A percentile compares a stretch with the other conserved stretches of the same genome.
phyloP scores from a whole-genome alignment of 1,284 basidiomycete genomes.

The Dichomitus squalens region DNA sequence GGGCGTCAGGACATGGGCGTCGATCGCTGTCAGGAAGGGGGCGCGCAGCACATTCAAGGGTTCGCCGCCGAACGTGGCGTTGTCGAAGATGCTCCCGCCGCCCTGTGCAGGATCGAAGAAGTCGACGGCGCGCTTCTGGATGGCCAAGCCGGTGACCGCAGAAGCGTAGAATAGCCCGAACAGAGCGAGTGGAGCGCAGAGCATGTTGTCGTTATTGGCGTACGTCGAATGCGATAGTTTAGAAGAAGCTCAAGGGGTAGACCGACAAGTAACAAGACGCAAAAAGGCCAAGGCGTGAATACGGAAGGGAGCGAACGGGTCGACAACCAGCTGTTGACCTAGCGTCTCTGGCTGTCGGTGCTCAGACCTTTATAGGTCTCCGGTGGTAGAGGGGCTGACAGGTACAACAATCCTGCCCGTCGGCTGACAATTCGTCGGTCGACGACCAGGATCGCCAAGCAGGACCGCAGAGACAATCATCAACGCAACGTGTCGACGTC shows the following conservation, averaged over 20 bases:
- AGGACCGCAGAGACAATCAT: neutral
- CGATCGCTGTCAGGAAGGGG: neutral
- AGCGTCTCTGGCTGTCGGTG: too few species aligned
- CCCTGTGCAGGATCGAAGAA: slow-evolving; percentile 23
- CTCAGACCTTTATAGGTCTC: neutral
- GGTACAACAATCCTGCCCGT: neutral
- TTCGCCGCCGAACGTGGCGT: slow-evolving; percentile 38
- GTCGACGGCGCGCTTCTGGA: slow-evolving; percentile 12
- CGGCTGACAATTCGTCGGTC: neutral
- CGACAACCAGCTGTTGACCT: slow-evolving; percentile 16
- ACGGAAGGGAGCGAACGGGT: neutral
- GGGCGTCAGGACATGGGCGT: neutral
- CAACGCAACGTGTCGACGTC: too few species aligned
- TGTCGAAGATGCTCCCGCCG: slow-evolving; percentile 39
- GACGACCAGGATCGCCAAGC: neutral
- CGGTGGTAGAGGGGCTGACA: neutral
- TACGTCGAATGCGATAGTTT: neutral
- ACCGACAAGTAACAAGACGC: neutral
- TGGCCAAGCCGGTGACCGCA: slow-evolving; percentile 9
- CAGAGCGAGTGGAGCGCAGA: neutral
- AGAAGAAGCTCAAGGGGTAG: neutral
- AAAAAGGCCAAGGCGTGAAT: neutral
- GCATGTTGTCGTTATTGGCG: neutral
- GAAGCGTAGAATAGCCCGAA: slow-evolving; percentile 5
- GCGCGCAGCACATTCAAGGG: slow-evolving; percentile 44